Evolutionary conservation across 164 flowering plant species (phyloP).

Genomic region (Dillenia turbinata): DNA sequence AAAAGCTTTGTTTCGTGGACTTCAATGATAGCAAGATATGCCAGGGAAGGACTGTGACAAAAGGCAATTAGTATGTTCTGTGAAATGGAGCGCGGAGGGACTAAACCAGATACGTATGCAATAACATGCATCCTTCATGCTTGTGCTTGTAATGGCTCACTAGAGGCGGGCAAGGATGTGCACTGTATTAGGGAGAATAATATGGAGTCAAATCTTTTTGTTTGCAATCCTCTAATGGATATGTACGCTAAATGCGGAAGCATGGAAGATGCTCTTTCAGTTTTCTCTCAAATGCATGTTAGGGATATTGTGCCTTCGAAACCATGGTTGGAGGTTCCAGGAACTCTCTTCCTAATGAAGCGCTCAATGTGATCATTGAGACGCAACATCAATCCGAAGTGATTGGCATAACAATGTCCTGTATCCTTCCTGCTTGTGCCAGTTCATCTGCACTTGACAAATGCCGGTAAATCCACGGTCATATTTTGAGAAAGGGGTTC

Average conservation of each 20-base stretch:
- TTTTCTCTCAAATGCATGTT: constrained; percentile 34
- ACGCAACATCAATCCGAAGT: constrained; percentile 45
- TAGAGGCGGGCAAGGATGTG: constrained; percentile 41
- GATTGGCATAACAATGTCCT: constrained; percentile 39
- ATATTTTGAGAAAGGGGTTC: constrained; percentile 38
- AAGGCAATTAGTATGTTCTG: constrained; percentile 38
- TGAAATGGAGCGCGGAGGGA: constrained; percentile 43
- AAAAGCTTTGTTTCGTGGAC: constrained; percentile 63
- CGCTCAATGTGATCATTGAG: constrained; percentile 34
- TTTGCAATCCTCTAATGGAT: constrained; percentile 62
- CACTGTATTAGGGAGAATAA: constrained; percentile 40
- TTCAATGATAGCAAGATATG: constrained; percentile 55
- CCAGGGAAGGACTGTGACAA: constrained; percentile 38
- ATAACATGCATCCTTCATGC: constrained; percentile 55
- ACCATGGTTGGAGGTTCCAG: constrained; percentile 66
- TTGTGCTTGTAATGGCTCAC: constrained; percentile 45
- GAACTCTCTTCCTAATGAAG: constrained; percentile 54
- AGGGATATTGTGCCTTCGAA: constrained; percentile 64
- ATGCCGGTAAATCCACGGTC: constrained; percentile 56
- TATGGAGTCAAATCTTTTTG: constrained; percentile 32
- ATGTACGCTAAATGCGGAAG: constrained; percentile 80
- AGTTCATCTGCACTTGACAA: constrained; percentile 50
- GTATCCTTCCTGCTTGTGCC: constrained; percentile 60
- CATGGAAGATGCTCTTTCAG: constrained; percentile 46
- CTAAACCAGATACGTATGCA: constrained; percentile 38